Evolutionary conservation across 768 basidiomycete species (phyloP).

Genomic region (Collybia nuda): DNA sequence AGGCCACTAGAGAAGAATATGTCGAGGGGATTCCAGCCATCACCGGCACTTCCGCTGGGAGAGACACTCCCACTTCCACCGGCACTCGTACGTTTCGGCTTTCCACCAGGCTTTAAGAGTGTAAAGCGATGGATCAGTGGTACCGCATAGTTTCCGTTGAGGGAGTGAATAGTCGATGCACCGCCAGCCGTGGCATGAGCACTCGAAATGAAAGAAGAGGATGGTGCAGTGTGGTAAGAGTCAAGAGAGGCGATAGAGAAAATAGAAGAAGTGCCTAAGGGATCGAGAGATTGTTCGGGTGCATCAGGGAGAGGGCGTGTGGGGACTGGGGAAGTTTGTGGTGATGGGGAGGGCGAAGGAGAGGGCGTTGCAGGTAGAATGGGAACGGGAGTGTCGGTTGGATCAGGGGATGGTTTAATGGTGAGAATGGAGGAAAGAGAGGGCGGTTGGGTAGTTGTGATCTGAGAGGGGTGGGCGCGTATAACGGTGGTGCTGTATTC

Average conservation of each 20-base stretch:
- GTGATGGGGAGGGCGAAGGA: constrained; percentile 14
- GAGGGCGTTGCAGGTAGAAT: constrained; percentile 35
- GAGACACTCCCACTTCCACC: constrained; percentile 28
- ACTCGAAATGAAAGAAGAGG: constrained; percentile 47
- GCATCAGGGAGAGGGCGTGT: constrained; percentile 5
- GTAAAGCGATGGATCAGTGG: constrained; percentile 84
- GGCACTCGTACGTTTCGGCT: constrained; percentile 42
- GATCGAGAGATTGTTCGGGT: constrained; percentile 27
- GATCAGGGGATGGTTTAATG: constrained; percentile 55
- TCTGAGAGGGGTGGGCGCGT: constrained; percentile 42
- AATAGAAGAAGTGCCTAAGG: constrained; percentile 43
- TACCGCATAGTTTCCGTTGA: constrained; percentile 37
- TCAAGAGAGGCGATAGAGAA: constrained; percentile 59
- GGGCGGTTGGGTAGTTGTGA: constrained; percentile 40
- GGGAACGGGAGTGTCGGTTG: constrained; percentile 41
- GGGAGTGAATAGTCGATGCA: constrained; percentile 62
- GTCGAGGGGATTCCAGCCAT: constrained; percentile 76
- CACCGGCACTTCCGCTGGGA: constrained; percentile 26
- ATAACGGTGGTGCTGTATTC: constrained; percentile 75
- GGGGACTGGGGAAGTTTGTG: constrained; percentile 18
- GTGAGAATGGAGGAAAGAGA: constrained; percentile 76
- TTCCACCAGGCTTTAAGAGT: constrained; percentile 75
- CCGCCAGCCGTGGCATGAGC: constrained; percentile 71
- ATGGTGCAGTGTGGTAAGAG: constrained; percentile 64
- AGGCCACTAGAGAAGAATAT: constrained; percentile 75